Percentiles rank a stretch among this genome's conserved stretches.
Evolutionary conservation across 116 monocot species (phyloP).

Genomic region (Posidonia oceanica): DNA sequence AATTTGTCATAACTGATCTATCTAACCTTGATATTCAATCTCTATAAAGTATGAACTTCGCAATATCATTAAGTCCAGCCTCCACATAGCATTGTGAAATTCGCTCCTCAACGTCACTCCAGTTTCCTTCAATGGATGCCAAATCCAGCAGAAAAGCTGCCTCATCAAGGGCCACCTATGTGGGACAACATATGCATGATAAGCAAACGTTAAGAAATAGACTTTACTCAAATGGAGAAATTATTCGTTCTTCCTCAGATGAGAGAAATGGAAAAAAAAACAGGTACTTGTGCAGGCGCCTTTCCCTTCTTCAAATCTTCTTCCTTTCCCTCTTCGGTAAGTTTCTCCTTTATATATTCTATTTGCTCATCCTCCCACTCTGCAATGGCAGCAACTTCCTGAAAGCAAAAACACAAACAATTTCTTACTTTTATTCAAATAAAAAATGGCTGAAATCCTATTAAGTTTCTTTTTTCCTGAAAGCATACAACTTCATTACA

Average conservation of each 20-base stretch:
- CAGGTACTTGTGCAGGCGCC: constrained; percentile 64
- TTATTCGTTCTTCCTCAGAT: no score
- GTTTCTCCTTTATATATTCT: constrained; percentile 85
- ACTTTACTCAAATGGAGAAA: no score
- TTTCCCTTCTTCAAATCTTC: constrained; percentile 94
- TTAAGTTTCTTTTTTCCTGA: no score
- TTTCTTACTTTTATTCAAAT: neutral
- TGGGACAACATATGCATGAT: neutral
- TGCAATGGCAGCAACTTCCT: constrained; percentile 85
- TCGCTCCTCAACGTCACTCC: constrained; percentile 58
- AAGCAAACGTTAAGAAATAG: no score
- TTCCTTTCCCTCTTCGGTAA: constrained; percentile 70
- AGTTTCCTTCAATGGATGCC: constrained; percentile 79
- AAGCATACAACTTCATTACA: no score
- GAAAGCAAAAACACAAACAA: neutral
- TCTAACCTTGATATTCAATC: constrained; percentile 17
- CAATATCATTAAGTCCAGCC: constrained; percentile 73
- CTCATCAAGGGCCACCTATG: constrained; percentile 87
- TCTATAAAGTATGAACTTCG: constrained; percentile 63
- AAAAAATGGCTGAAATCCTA: neutral
- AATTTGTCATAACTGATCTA: no score
- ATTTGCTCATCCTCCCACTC: constrained; percentile 97
- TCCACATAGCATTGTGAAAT: constrained; percentile 73
- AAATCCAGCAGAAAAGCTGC: constrained; percentile 96
- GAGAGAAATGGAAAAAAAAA: neutral